Evolutionary conservation across 352 stramenopile genomes (phyloP), one percentile per base, ranked within the genome.

Genomic region (Aphanomyces invadans): DNA sequence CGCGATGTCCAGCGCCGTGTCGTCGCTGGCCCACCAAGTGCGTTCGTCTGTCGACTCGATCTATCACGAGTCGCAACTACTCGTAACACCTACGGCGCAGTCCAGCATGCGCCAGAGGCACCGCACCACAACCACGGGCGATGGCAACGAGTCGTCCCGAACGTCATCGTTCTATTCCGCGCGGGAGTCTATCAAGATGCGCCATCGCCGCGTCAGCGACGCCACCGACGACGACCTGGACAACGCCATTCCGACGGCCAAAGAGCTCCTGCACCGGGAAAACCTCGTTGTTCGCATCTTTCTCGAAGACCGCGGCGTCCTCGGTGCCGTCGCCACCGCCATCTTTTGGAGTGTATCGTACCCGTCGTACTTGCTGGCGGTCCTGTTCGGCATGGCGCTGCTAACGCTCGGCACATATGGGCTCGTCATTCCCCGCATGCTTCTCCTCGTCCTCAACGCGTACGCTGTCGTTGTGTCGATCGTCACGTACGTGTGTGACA

Each of bases 251-350:
- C 7, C 15, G 25, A 23, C 60, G 11, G 75, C 88, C 33, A 70
- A 79, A 32, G 77, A 80, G 17, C 52, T 89, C 23, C 59, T 94
- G 29, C 78, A 69, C 31, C 78, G 79, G 15, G 81, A 92, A 31
- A 82, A 81, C 3, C 81, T 92, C 54, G 65, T 78, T 0, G 78
- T 86, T 5, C 79, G 86, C 28, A 71, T 86, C 2, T 92, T 95
- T 68, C 70, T 90, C 0, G 73, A 81, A 19, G 86, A 92, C 36
- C 60, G 60, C 0, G 60, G 60, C 7, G 32, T 67, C 23, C 53
- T 95, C 7, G 38, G 69, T 11, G 62, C 68, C 12, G 68, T 52
- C 23, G 45, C 33, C 4, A 25, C 32, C 28, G 68, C 68, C 4
- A 61, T 73, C 19, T 71, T 70, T 31, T 73, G 68, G 68, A 61